Base-by-base conservation (phyloP, 108 stramenopile genomes). In the Cylindrotheca closterium region DNA sequence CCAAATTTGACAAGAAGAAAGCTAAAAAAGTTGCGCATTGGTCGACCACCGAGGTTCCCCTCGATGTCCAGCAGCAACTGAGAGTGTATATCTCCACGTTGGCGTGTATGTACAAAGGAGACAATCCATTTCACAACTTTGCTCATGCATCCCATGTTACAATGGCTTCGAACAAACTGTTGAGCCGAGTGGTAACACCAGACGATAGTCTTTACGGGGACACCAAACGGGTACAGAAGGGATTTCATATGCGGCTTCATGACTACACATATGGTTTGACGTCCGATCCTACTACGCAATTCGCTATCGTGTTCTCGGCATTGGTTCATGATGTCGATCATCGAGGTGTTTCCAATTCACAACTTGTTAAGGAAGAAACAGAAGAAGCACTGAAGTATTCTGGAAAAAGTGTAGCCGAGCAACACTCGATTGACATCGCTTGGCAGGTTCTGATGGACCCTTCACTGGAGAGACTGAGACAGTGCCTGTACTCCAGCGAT, bases 291-390 rank as follows among this genome's bases (percentile, higher is more conserved):
- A 22, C 77, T 60, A 68, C 67, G 19, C 62, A 65, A 18, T 75
- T 80, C 61, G 75, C 75, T 5, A 37, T 77, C 22, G 75, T 77
- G 2, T 80, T 80, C 55, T 65, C 79, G 26, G 75, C 75, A 21
- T 55, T 80, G 19, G 63, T 80, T 57, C 84, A 83, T 52, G 83
- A 85, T 62, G 67, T 73, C 25, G 54, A 80, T 31, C 79, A 80
- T 58, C 51, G 46, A 15, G 79, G 79, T 50, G 66, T 79, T 8
- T 31, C 65, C 4, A 79, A 79, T 51, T 19, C 24, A 22, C 68
- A 70, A 30, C 55, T 79, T 1, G 79, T 73, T 28, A 60, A 61
- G 32, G 79, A 79, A 37, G 29, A 57, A 31, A 45, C 24, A 32
- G 59, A 53, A 23, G 37, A 83, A n/a, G 82, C 86, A 10, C 31